phyloP scores from a whole-genome alignment of 495 filamentous ascomycete species.

The Bacidia gigantensis region DNA sequence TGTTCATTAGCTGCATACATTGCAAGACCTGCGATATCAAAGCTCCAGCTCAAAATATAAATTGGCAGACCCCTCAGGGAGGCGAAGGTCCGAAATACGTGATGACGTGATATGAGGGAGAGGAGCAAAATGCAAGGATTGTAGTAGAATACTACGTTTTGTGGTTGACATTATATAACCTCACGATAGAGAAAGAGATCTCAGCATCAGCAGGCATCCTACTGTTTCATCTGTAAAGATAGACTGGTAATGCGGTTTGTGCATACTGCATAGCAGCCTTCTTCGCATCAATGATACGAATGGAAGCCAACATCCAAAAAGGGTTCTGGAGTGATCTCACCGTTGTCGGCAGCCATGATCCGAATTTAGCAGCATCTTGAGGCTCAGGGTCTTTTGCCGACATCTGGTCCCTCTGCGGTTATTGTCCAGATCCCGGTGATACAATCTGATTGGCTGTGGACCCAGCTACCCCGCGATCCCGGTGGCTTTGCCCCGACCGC shows the following conservation, averaged over 20 bases:
- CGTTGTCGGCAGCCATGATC: not conserved
- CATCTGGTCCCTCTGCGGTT: not conserved
- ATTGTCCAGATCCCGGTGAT: not conserved
- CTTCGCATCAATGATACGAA: too few relatives aligned
- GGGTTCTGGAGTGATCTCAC: not conserved
- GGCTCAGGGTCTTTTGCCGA: too few relatives aligned
- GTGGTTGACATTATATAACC: too few relatives aligned
- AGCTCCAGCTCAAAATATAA: slow-evolving; percentile 89
- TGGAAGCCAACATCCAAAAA: not conserved
- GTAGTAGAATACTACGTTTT: too few relatives aligned
- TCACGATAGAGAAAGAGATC: too few relatives aligned
- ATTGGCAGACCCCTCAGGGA: slow-evolving; percentile 90
- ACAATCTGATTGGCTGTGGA: not conserved
- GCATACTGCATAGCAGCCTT: too few relatives aligned
- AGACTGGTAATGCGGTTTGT: too few relatives aligned
- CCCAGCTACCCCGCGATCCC: not conserved
- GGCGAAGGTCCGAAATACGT: slow-evolving; percentile 95
- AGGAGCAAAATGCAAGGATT: too few relatives aligned
- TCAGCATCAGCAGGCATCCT: too few relatives aligned
- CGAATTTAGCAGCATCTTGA: slow-evolving; percentile 2
- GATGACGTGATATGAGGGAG: slow-evolving; percentile 80
- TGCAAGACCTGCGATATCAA: slow-evolving; percentile 99
- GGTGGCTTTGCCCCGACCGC: not conserved
- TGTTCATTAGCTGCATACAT: slow-evolving; percentile 67
- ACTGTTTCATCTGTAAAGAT: too few relatives aligned